phyloP scores from a whole-genome alignment of 768 basidiomycete genomes.

The Suillus bovinus region DNA sequence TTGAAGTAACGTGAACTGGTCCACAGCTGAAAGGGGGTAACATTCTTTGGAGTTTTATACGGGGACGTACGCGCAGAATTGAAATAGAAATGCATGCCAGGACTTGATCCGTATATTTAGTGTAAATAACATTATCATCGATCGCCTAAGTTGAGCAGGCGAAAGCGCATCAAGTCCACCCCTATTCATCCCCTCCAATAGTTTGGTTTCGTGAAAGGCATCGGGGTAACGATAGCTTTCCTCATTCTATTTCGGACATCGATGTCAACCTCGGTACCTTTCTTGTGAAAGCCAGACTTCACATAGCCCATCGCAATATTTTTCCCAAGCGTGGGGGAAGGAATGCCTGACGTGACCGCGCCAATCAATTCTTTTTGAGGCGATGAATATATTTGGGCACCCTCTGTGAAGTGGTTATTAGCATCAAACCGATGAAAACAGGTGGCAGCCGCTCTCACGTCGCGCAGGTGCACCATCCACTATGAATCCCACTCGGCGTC shows the following conservation, averaged over 20 bases:
- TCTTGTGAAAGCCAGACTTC: slow-evolving; percentile 80
- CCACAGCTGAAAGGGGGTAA: not conserved
- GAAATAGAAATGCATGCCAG: not conserved
- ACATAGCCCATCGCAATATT: slow-evolving; percentile 99
- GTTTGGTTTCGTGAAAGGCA: slow-evolving; percentile 86
- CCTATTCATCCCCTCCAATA: slow-evolving; percentile 67
- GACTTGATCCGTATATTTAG: not conserved
- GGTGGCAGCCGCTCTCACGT: slow-evolving; percentile 44
- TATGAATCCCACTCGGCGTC: slow-evolving; percentile 78
- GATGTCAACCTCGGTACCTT: slow-evolving; percentile 81
- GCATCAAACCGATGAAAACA: not conserved
- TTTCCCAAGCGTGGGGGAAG: slow-evolving; percentile 83
- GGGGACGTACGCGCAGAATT: not conserved
- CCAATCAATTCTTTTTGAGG: slow-evolving; percentile 60
- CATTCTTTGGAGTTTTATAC: not conserved
- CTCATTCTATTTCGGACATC: slow-evolving; percentile 83
- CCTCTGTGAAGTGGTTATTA: slow-evolving; percentile 49
- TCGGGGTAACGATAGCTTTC: slow-evolving; percentile 69
- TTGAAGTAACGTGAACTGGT: not conserved
- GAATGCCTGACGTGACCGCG: slow-evolving; percentile 92
- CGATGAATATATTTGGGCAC: slow-evolving; percentile 69
- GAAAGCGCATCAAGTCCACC: not conserved
- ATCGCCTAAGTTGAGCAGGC: slow-evolving; percentile 6
- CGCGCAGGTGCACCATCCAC: slow-evolving; percentile 86
- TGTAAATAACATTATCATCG: not conserved